Evolutionary conservation across 208 protist species (phyloP), one percentile per base, ranked within the genome.

Genomic region (Leishmania turanica): DNA sequence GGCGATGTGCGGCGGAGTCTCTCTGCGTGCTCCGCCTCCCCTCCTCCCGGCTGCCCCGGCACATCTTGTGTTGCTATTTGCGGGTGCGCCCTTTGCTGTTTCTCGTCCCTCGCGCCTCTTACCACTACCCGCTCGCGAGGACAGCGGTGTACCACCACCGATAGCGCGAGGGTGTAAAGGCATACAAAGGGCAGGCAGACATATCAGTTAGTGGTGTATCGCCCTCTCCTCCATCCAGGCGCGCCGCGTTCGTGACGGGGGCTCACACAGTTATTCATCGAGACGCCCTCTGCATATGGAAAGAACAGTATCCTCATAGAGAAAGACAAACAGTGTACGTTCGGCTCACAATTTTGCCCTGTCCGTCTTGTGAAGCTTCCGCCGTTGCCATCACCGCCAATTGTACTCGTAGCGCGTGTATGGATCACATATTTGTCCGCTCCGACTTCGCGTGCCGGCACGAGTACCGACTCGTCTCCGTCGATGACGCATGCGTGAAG

Each of bases 381-480:
- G 4, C 27, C 17, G 8, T 31, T 13, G 8, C 24, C 49, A 17
- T 31, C 40, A 34, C 72, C 9, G 15, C 42, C n/a, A 15, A 27
- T n/a, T 3, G 8, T 66, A 11, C 2, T 62, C 6, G 11, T 66
- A 17, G 24, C 2, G 34, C 31, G 49, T 56, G 11, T n/a, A 94
- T 92, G 91, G 60, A 89, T 66, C 77, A 64, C n/a, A 84, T 95
- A 24, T 86, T 81, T 17, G 54, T 95, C 17, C 82, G 84, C 4
- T 75, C 75, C 9, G 79, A 93, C 72, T 95, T 93, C 81, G 83
- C 77, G 1, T 56, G 65, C 13, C 73, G 70, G 45, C 49, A 76
- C 34, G 87, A 90, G 34, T 95, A 88, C 64, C 82, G 90, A 54
- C 77, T 96, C 2, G 49, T 96, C n/a, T 76, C 85, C 1, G 77